phyloP scores from a whole-genome alignment of 2,329 filamentous ascomycete genomes.

The Claviceps purpurea region DNA sequence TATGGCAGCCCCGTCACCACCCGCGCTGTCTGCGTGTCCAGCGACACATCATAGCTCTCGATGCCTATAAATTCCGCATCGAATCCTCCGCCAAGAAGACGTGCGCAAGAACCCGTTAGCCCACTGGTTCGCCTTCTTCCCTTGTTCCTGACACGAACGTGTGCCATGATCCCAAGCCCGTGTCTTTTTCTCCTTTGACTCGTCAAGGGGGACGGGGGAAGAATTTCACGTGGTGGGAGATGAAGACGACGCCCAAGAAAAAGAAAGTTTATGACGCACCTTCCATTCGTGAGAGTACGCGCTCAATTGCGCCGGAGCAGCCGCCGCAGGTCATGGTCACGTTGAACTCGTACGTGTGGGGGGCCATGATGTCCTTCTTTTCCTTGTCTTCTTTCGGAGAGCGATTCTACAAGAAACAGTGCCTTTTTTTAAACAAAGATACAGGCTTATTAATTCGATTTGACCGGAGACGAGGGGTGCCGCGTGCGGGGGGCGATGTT shows the following conservation, averaged over 20 bases:
- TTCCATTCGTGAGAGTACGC: slow-evolving; percentile 82
- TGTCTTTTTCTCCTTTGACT: too few relatives aligned
- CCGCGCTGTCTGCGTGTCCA: slow-evolving; percentile 72
- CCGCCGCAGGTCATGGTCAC: slow-evolving; percentile 90
- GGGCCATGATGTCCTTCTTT: background rate
- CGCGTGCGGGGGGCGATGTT: too few relatives aligned
- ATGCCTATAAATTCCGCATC: slow-evolving; percentile 44
- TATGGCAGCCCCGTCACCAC: slow-evolving; percentile 63
- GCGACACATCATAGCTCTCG: slow-evolving; percentile 73
- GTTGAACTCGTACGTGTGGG: slow-evolving; percentile 88
- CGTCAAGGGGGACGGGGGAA: too few relatives aligned
- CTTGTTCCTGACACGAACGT: too few relatives aligned
- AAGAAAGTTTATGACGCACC: slow-evolving; percentile 38
- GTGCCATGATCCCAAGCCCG: too few relatives aligned
- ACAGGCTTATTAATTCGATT: too few relatives aligned
- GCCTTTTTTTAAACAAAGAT: background rate
- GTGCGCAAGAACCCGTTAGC: background rate
- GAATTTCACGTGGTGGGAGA: too few relatives aligned
- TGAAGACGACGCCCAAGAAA: background rate
- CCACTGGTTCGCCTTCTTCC: background rate
- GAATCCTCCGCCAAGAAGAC: background rate
- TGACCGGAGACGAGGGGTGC: too few relatives aligned
- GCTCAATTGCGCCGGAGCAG: slow-evolving; percentile 87
- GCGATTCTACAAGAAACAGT: too few relatives aligned
- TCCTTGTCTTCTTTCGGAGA: background rate